Base-by-base conservation (phyloP, 148 eudicot genomes). In the Fagopyrum tataricum region DNA sequence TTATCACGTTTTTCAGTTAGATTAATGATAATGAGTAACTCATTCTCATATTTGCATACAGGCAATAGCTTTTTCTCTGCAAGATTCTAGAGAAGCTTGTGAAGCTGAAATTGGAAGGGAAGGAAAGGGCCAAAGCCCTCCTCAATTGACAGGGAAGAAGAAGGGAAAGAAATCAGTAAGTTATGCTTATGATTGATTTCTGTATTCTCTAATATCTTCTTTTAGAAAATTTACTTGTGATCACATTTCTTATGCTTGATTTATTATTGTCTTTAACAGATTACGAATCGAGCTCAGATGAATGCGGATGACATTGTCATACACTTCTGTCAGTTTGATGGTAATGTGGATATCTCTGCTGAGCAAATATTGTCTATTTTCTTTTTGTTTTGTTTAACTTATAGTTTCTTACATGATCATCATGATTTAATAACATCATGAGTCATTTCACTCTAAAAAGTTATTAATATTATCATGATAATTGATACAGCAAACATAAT, bases 301-400 rank as follows among this genome's bases (percentile, higher is more conserved):
- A 82, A 86, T 18, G 91, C 85, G 76, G 97, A 95, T 88, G 97
- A 91, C 37, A 67, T 95, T 79, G 82, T 90, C 73, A 64, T 95
- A 71, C 91, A 91, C 81, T 95, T 91, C 87, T 90, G 89, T 81
- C 96, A 91, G 77, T 84, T 95, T 73, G 98, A 95, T 78, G 98
- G 97, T 91, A 90, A 81, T 78, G 44, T 64, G 24, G 40, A 59
- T 59, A 59, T 23, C 15, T 12, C 10, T 7, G 39, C 12, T 13
- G 40, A 59, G 31, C 9, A 24, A 2, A 10, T 9, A 21, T 56
- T 21, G 64, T 59, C 61, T 55, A 20, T 55, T 15, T 18, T 49
- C n/a, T 15, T 6, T 53, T 53, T 26, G 1, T 31, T 31, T 31
- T 31, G 2, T 31, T 31, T 3, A 31, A 3, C 1, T 31, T 31